A percentile compares a stretch with the other conserved stretches of the same genome.
These are phyloP conservation scores for Nakazawaea holstii DNA, from an alignment of 805 yeast genomes.

Conservation along the genomic window DNA sequence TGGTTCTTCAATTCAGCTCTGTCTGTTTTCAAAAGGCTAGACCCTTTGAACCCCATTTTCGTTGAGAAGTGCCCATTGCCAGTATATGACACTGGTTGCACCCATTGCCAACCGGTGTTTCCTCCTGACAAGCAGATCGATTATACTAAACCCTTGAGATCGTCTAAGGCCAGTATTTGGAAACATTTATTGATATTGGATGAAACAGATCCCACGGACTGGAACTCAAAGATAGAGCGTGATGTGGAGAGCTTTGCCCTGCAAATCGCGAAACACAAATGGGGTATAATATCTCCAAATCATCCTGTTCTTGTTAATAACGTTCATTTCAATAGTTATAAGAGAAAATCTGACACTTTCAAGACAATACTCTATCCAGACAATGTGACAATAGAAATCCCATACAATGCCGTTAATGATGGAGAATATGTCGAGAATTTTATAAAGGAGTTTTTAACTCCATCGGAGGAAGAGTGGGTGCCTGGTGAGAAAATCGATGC, in stretches of 20 bases:
- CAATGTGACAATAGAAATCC: slow-evolving; percentile 33
- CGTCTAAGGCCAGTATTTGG: slow-evolving; percentile 46
- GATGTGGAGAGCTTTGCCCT: slow-evolving; percentile 38
- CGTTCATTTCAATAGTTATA: slow-evolving; percentile 24
- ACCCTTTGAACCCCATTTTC: slow-evolving; percentile 12
- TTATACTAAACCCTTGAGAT: slow-evolving; percentile 30
- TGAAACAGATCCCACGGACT: slow-evolving; percentile 28
- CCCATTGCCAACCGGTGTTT: slow-evolving; percentile 43
- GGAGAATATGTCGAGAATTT: slow-evolving; percentile 27
- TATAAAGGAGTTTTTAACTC: slow-evolving; percentile 34
- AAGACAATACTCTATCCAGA: slow-evolving; percentile 52
- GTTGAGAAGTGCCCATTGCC: slow-evolving; percentile 44
- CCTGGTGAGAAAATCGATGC: slow-evolving; percentile 13
- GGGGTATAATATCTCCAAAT: slow-evolving; percentile 29
- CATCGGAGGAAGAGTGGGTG: slow-evolving; percentile 15
- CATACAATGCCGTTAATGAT: slow-evolving; percentile 16
- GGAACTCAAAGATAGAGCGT: slow-evolving; percentile 49
- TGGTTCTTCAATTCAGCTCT: neutral
- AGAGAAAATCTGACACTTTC: slow-evolving; percentile 3
- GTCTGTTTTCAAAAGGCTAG: neutral
- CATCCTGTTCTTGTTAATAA: slow-evolving; percentile 50
- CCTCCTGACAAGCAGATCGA: slow-evolving; percentile 41
- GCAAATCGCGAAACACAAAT: slow-evolving; percentile 30
- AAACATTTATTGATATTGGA: slow-evolving; percentile 49
- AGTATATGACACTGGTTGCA: slow-evolving; percentile 53